phyloP scores from a whole-genome alignment of 352 stramenopile species.

The Globisporangium viniferum region DNA sequence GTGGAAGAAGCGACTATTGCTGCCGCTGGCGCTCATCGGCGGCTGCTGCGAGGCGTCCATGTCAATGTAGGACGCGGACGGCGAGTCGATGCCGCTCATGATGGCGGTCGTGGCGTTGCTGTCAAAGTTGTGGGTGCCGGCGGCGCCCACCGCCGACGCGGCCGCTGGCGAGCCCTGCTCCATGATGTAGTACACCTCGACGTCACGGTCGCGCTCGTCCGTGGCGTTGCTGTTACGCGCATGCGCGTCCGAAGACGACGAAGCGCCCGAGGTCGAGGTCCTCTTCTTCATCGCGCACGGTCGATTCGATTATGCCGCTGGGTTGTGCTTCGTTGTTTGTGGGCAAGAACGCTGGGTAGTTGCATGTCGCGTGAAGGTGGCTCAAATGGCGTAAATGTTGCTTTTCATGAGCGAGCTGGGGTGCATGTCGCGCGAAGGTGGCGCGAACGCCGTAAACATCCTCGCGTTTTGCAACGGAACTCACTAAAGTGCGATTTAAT shows the following conservation, averaged over 20 bases:
- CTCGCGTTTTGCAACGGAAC: neutral
- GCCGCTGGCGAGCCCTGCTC: conserved; percentile 8
- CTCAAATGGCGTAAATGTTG: neutral
- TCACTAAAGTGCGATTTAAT: neutral
- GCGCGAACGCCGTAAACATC: conserved; percentile 9
- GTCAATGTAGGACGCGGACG: conserved; percentile 15
- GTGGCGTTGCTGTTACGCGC: neutral
- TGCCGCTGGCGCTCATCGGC: conserved; percentile 6
- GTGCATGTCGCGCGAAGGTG: conserved; percentile 4
- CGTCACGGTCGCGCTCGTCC: neutral
- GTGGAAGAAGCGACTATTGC: conserved; percentile 44
- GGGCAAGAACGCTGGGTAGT: neutral
- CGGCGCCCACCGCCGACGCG: neutral
- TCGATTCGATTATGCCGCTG: conserved; percentile 4
- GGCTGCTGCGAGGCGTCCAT: conserved; percentile 24
- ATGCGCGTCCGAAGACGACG: conserved; percentile 1
- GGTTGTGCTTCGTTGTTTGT: neutral
- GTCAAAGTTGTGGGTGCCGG: neutral
- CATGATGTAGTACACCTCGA: conserved; percentile 16
- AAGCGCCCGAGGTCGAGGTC: neutral
- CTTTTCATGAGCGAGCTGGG: too few species aligned
- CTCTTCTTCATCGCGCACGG: conserved; percentile 8
- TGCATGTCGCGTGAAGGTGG: conserved; percentile 4
- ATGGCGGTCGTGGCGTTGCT: neutral
- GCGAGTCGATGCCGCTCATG: conserved; percentile 23